Base-by-base conservation (phyloP, 2,329 filamentous ascomycete genomes). In the Scedosporium aurantiacum region DNA sequence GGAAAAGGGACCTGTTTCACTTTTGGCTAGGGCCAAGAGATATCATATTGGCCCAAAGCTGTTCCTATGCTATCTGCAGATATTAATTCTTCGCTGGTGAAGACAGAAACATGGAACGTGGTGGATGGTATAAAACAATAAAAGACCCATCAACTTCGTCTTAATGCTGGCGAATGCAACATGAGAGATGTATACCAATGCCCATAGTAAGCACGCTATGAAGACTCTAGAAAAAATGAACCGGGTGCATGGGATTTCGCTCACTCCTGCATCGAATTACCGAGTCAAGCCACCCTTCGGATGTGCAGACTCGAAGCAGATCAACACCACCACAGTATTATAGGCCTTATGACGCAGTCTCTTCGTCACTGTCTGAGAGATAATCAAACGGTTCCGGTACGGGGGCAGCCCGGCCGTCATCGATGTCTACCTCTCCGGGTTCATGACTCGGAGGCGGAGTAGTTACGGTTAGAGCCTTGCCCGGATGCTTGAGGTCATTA, bases 331-430 rank as follows among this genome's bases (percentile, higher is more conserved):
- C 43, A 16, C 43, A 21, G 18, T 16, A 21, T 57, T n/a, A 41
- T 21, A 10, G 14, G n/a, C 21, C 28, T n/a, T 21, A 28, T n/a
- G 16, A 25, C 4, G 28, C n/a, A n/a, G 28, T 21, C n/a, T 23
- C 37, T 50, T 64, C 62, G n/a, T 64, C 62, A 18, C 57, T 57
- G 57, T 74, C 73, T 1, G 73, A 70, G 56, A 68, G 73, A 60
- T 75, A 75, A 5, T 73, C 71, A 63, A 75, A 74, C 5, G 67
- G 61, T 1, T 62, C 63, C 0, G 72, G 73, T 1, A 68, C 63
- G 6, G 65, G 43, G n/a, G 64, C 55, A 6, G 60, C 37, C 18
- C 25, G 52, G 27, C 50, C 60, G 14, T 62, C 57, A 4, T 61
- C 45, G 12, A 45, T 55, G 43, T 63, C 60, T 16, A 27, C 41